phyloP scores from a whole-genome alignment of 2,329 filamentous ascomycete species.

The Aureobasidium sp. region DNA sequence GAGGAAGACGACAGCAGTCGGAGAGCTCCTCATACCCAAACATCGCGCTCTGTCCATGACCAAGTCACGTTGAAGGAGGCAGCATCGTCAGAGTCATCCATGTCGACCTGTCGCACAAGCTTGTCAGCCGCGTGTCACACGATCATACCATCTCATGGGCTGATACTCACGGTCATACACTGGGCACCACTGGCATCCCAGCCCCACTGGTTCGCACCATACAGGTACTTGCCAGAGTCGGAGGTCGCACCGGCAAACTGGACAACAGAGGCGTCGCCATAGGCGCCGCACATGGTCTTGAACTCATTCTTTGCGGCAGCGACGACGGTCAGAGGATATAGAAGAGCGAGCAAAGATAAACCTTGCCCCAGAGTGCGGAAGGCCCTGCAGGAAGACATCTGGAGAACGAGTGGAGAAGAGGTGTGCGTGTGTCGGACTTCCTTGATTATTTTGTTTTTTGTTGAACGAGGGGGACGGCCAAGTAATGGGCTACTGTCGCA shows the following conservation, averaged over 20 bases:
- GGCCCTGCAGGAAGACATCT: slow-evolving; percentile 17
- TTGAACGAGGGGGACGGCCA: slow-evolving; percentile 8
- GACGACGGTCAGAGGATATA: slow-evolving; percentile 9
- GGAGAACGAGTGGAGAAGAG: slow-evolving; percentile 17
- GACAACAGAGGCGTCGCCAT: background rate
- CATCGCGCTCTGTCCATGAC: slow-evolving; percentile 11
- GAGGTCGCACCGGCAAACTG: slow-evolving; percentile 5
- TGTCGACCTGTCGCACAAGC: slow-evolving; percentile 1
- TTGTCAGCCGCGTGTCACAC: slow-evolving; percentile 10
- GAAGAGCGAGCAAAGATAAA: slow-evolving; percentile 9
- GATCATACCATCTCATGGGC: background rate
- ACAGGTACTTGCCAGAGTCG: slow-evolving; percentile 15
- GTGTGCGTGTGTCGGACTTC: background rate
- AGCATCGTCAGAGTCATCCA: slow-evolving; percentile 14
- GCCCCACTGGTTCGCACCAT: slow-evolving; percentile 13
- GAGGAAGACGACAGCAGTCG: background rate
- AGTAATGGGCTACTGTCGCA: slow-evolving; percentile 14
- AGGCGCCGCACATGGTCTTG: slow-evolving; percentile 2
- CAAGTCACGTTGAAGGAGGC: slow-evolving; percentile 15
- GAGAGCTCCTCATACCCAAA: slow-evolving; percentile 13
- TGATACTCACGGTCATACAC: slow-evolving; percentile 14
- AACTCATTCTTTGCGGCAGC: background rate
- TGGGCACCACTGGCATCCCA: slow-evolving; percentile 15
- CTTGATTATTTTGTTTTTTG: slow-evolving; percentile 15
- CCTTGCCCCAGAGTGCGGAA: slow-evolving; percentile 11